Evolutionary conservation across 2,329 filamentous ascomycete species (phyloP).

Genomic region (Alternaria sp.): DNA sequence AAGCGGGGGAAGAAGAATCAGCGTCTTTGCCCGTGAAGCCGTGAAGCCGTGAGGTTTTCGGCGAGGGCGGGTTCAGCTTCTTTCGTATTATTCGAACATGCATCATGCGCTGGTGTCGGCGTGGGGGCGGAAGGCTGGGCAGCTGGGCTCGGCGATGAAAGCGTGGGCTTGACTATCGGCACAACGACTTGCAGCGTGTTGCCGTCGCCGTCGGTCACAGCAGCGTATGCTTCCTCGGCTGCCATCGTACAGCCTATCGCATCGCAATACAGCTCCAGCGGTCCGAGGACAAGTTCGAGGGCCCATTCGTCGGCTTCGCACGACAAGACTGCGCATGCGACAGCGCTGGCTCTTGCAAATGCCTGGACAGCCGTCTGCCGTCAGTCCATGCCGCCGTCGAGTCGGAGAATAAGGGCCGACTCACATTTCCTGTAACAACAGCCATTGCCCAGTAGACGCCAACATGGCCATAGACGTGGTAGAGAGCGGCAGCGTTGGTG

Average conservation of each 20-base stretch:
- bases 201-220: conserved; percentile 33
- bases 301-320: conserved; percentile 29
- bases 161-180: conserved; percentile 29
- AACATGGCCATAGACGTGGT: conserved; percentile 8
- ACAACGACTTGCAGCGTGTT: conserved; percentile 35
- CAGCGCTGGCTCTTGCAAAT: conserved; percentile 35
- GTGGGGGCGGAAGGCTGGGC: conserved; percentile 16
- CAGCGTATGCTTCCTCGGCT: conserved; percentile 28
- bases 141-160: conserved; percentile 20
- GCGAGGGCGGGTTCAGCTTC: background rate
- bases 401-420: background rate
- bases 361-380: conserved; percentile 23
- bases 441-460: conserved; percentile 7
- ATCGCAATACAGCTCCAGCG: conserved; percentile 33
- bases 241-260: conserved; percentile 30
- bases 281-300: conserved; percentile 28
- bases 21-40: background rate
- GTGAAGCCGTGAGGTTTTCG: background rate
- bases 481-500: conserved; percentile 2
- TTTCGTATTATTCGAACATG: background rate
- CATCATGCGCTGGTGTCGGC: conserved; percentile 2
- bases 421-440: conserved; percentile 29
- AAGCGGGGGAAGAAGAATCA: conserved; percentile 1
- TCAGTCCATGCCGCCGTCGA: conserved; percentile 10
- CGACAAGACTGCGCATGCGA: conserved; percentile 28